phyloP scores from a whole-genome alignment of 1,284 basidiomycete species.

The Taiwanofungus camphoratus region DNA sequence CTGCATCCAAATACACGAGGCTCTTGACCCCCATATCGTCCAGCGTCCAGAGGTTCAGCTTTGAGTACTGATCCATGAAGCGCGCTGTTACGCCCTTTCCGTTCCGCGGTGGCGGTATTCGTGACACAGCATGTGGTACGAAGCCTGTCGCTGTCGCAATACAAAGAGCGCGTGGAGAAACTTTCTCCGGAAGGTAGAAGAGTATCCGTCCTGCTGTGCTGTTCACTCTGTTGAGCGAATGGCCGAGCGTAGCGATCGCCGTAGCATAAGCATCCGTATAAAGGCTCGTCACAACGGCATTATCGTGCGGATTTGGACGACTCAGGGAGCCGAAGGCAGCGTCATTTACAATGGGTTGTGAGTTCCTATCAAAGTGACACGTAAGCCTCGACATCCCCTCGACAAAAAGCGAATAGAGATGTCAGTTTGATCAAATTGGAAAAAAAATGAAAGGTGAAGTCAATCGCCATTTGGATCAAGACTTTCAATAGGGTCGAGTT shows the following conservation, averaged over 20 bases:
- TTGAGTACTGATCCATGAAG: conserved; percentile 40
- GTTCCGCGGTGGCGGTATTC: conserved; percentile 33
- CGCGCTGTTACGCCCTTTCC: conserved; percentile 30
- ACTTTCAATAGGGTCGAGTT: too few species aligned
- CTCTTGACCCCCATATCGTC: conserved; percentile 28
- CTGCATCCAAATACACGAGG: conserved; percentile 39
- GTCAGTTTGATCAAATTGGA: too few species aligned
- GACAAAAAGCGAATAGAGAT: too few species aligned
- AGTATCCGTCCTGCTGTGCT: conserved; percentile 31
- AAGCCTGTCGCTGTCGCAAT: conserved; percentile 35
- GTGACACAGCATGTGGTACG: conserved; percentile 30
- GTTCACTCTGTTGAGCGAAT: conserved; percentile 33
- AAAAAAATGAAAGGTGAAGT: too few species aligned
- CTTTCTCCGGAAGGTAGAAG: conserved; percentile 34
- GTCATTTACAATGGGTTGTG: conserved; percentile 9
- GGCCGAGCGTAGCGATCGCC: conserved; percentile 37
- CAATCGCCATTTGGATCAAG: too few species aligned
- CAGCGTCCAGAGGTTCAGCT: conserved; percentile 39
- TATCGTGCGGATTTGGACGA: conserved; percentile 15
- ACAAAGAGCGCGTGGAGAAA: conserved; percentile 36
- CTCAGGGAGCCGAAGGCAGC: conserved; percentile 1
- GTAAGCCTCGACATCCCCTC: too few species aligned
- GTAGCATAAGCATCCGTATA: conserved; percentile 38
- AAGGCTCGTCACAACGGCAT: conserved; percentile 37
- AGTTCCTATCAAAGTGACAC: conserved; percentile 3